Evolutionary conservation across 2,329 filamentous ascomycete genomes (phyloP).

Genomic region (Venturia oleaginea): DNA sequence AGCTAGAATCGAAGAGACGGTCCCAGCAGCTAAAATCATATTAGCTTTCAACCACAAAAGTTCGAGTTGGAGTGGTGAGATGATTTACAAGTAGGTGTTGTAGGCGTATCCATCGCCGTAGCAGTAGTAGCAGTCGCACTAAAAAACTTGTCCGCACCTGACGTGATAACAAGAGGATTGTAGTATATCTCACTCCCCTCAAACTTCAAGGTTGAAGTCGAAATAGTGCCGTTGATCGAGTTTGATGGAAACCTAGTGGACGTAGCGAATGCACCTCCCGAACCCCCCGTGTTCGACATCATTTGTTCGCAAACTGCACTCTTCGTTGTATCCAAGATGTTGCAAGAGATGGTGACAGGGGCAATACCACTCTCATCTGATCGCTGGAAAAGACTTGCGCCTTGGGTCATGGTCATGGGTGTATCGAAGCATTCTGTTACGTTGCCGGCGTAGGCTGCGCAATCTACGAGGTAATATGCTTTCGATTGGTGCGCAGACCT

Average conservation of each 20-base stretch:
- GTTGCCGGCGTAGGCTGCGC: conserved; percentile 2
- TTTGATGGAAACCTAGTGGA: not conserved
- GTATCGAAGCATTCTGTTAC: conserved; percentile 4
- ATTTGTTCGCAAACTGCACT: conserved; percentile 7
- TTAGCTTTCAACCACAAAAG: not conserved
- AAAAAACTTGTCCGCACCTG: conserved; percentile 4
- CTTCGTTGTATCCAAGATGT: conserved; percentile 1
- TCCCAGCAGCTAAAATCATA: not conserved
- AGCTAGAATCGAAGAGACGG: not conserved
- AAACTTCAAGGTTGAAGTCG: not conserved
- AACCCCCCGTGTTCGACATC: not conserved
- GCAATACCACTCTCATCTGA: not conserved
- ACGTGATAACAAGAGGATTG: conserved; percentile 11
- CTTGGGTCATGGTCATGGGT: conserved; percentile 11
- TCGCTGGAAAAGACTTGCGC: conserved; percentile 8
- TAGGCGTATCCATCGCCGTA: conserved; percentile 3
- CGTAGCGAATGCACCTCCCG: not conserved
- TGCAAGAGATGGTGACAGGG: conserved; percentile 9
- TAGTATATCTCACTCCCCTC: conserved; percentile 1
- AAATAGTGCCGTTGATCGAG: not conserved
- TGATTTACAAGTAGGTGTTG: conserved; percentile 2
- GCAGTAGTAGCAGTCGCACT: not conserved
- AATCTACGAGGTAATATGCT: conserved; percentile 11
- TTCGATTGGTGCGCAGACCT: not conserved
- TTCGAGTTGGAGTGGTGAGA: not conserved